phyloP scores from a whole-genome alignment of 495 filamentous ascomycete species.

The Immersiella caudata region DNA sequence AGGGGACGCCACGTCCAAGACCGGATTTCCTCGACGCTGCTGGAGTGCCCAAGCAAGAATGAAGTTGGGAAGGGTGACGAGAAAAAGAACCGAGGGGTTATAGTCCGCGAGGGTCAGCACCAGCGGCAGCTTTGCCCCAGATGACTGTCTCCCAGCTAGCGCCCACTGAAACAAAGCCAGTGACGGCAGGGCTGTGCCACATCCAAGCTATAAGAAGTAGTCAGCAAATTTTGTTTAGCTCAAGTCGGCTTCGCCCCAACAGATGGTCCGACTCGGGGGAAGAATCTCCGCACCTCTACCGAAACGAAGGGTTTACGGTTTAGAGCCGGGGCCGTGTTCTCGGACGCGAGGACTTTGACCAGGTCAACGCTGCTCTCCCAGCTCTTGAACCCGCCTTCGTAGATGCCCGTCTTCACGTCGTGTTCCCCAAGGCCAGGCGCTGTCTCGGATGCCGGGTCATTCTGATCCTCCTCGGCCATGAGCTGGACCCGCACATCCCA shows the following conservation, averaged over 20 bases:
- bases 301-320: slow-evolving; percentile 51
- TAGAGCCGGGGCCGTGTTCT: slow-evolving; percentile 62
- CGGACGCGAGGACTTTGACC: slow-evolving; percentile 64
- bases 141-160: slow-evolving; percentile 42
- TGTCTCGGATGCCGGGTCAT: slow-evolving; percentile 38
- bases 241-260: neutral
- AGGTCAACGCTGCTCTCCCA: slow-evolving; percentile 96
- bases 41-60: slow-evolving; percentile 75
- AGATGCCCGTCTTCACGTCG: slow-evolving; percentile 87
- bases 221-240: slow-evolving; percentile 25
- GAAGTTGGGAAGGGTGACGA: slow-evolving; percentile 88
- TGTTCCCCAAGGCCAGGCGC: slow-evolving; percentile 68
- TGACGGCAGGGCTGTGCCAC: slow-evolving; percentile 85
- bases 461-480: slow-evolving; percentile 78
- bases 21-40: slow-evolving; percentile 33
- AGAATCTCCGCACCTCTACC: slow-evolving; percentile 67
- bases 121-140: slow-evolving; percentile 39
- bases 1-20: slow-evolving; percentile 44
- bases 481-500: slow-evolving; percentile 94
- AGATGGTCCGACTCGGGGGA: neutral
- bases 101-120: slow-evolving; percentile 85
- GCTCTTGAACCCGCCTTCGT: slow-evolving; percentile 98
- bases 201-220: slow-evolving; percentile 67
- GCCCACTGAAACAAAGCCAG: slow-evolving; percentile 74
- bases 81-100: slow-evolving; percentile 79